These are phyloP conservation scores for Aspergillus latus DNA, from an alignment of 2,329 filamentous ascomycete genomes.

Conservation along the genomic window DNA sequence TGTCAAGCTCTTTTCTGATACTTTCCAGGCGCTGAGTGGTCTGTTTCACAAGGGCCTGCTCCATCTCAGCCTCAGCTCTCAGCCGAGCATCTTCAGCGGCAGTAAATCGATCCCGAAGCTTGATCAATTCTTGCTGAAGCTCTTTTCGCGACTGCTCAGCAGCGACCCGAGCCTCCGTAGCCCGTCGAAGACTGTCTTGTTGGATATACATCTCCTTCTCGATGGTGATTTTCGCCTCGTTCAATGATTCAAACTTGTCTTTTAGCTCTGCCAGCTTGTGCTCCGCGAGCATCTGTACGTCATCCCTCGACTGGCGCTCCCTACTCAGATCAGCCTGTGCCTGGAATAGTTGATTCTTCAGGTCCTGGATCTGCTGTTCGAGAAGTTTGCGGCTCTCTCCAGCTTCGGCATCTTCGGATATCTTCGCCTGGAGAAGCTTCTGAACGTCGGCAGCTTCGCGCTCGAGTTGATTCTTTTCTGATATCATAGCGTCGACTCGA, in stretches of 20 bases:
- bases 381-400: slow-evolving; percentile 77
- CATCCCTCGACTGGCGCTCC: slow-evolving; percentile 89
- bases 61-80: slow-evolving; percentile 76
- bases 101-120: slow-evolving; percentile 77
- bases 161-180: slow-evolving; percentile 74
- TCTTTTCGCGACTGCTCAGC: slow-evolving; percentile 89
- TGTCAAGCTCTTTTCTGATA: slow-evolving; percentile 76
- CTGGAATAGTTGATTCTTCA: slow-evolving; percentile 82
- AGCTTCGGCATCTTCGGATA: slow-evolving; percentile 85
- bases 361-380: slow-evolving; percentile 80
- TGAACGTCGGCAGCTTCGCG: slow-evolving; percentile 88
- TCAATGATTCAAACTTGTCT: slow-evolving; percentile 80
- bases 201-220: slow-evolving; percentile 97
- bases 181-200: slow-evolving; percentile 83
- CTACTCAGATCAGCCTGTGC: slow-evolving; percentile 85
- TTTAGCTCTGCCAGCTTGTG: slow-evolving; percentile 81
- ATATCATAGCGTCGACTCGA: slow-evolving; percentile 80
- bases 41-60: slow-evolving; percentile 73
- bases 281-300: slow-evolving; percentile 85
- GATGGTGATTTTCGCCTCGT: slow-evolving; percentile 93
- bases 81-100: slow-evolving; percentile 82
- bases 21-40: slow-evolving; percentile 78
- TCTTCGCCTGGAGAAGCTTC: slow-evolving; percentile 77
- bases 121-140: slow-evolving; percentile 79
- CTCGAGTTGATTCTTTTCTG: slow-evolving; percentile 79